A percentile compares a stretch with the other conserved stretches of the same genome.
These are phyloP conservation scores for Phytopythium mirpurense DNA, from an alignment of 352 stramenopile species.

Conservation along the genomic window DNA sequence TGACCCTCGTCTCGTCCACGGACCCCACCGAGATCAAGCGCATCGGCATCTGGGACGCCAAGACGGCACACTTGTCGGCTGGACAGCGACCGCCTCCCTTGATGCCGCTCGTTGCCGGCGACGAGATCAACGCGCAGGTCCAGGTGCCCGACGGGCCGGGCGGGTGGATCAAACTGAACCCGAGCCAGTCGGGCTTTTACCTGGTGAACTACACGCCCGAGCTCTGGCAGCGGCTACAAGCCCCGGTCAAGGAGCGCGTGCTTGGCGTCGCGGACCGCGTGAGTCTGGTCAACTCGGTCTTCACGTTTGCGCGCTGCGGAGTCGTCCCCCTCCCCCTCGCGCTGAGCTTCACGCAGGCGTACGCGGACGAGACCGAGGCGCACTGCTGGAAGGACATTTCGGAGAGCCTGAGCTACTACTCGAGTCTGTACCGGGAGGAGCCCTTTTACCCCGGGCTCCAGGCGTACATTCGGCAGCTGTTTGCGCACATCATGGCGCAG, in stretches of 20 bases:
- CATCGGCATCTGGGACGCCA: conserved; percentile 69
- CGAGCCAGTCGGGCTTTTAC: conserved; percentile 92
- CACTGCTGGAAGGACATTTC: conserved; percentile 72
- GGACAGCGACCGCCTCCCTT: conserved; percentile 8
- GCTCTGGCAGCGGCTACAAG: conserved; percentile 81
- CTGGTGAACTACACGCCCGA: conserved; percentile 90
- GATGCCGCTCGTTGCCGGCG: conserved; percentile 47
- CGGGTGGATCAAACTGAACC: conserved; percentile 95
- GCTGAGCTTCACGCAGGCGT: conserved; percentile 59
- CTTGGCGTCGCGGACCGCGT: conserved; percentile 87
- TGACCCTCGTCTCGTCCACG: conserved; percentile 61
- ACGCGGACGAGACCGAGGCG: conserved; percentile 47
- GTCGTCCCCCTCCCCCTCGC: conserved; percentile 40
- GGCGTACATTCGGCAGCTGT: conserved; percentile 47
- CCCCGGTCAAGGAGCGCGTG: conserved; percentile 35
- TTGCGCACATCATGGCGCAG: conserved; percentile 40
- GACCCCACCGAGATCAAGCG: conserved; percentile 35
- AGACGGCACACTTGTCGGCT: conserved; percentile 20
- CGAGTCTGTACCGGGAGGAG: conserved; percentile 45
- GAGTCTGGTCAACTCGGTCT: conserved; percentile 90
- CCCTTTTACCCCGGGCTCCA: conserved; percentile 50
- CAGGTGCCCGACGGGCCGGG: conserved; percentile 31
- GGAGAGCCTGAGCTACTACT: conserved; percentile 41
- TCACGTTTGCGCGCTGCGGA: conserved; percentile 82
- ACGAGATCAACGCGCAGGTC: conserved; percentile 84